These are phyloP conservation scores for Echinosophora koreensis DNA, from an alignment of 306 rosid genomes.

Conservation along the genomic window DNA sequence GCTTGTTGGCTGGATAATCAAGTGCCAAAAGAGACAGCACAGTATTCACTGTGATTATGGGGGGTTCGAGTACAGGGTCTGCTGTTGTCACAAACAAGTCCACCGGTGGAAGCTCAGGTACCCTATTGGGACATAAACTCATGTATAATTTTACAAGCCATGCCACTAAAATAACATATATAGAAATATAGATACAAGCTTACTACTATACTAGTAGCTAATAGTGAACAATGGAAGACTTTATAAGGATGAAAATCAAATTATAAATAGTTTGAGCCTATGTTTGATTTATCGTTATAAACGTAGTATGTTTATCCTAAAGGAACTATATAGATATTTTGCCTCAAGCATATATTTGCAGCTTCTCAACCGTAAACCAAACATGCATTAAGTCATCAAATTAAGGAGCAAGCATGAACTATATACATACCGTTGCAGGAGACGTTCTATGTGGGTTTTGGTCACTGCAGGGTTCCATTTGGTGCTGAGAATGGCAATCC, in stretches of 20 bases:
- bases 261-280: neutral
- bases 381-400: no score
- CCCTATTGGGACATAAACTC: conserved; percentile 41
- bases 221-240: neutral
- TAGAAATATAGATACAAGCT: no score
- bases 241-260: neutral
- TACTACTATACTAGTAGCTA: no score
- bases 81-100: conserved; percentile 82
- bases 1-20: conserved; percentile 68
- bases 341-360: no score
- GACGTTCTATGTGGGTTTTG: conserved; percentile 59
- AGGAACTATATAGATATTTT: no score
- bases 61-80: conserved; percentile 65
- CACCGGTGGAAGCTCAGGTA: conserved; percentile 62
- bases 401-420: no score
- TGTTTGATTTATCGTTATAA: no score
- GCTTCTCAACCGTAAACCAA: no score
- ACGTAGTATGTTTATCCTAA: no score
- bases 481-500: conserved; percentile 52
- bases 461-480: conserved; percentile 59
- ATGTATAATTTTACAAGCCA: neutral
- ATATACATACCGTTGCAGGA: conserved; percentile 53
- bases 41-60: conserved; percentile 69
- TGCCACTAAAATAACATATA: no score
- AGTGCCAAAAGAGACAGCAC: conserved; percentile 72